Conservation (phyloP, 306 rosid species). For the Pterocarpus santalinus region DNA sequence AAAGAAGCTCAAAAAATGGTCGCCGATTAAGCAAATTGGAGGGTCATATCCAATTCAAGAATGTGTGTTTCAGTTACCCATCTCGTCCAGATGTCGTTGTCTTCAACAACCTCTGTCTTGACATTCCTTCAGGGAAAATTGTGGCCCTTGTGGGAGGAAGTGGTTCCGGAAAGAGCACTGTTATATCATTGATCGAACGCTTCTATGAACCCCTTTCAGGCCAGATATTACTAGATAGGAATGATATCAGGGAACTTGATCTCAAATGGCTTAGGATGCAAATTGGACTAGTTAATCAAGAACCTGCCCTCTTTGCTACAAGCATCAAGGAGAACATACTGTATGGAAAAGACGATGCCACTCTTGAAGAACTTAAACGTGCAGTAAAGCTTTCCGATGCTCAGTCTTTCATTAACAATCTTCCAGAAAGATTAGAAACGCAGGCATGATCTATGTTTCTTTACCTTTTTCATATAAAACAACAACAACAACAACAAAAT, state of each 20-base stretch:
- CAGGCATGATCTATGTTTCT: constrained; percentile 58
- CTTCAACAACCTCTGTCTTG: constrained; percentile 73
- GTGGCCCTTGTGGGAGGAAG: constrained; percentile 96
- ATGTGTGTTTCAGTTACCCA: constrained; percentile 84
- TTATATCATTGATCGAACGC: constrained; percentile 87
- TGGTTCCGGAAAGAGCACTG: constrained; percentile 97
- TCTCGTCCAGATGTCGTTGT: constrained; percentile 79
- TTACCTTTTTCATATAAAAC: constrained; percentile 6
- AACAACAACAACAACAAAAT: neutral
- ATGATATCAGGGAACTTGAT: constrained; percentile 69
- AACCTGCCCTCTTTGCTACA: constrained; percentile 96
- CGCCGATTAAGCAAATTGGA: constrained; percentile 67
- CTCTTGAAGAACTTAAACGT: constrained; percentile 78
- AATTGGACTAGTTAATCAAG: constrained; percentile 94
- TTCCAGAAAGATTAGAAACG: constrained; percentile 91
- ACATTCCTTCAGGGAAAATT: constrained; percentile 89
- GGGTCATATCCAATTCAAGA: constrained; percentile 82
- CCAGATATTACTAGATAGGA: constrained; percentile 70
- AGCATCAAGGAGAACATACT: constrained; percentile 89
- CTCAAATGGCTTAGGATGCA: constrained; percentile 91
- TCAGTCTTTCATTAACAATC: constrained; percentile 82
- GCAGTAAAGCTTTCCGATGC: constrained; percentile 95
- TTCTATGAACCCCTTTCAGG: constrained; percentile 93
- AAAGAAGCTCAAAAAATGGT: constrained; percentile 65
- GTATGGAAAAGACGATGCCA: constrained; percentile 90